Evolutionary conservation across 805 yeast species (phyloP), one percentile per base, ranked within the genome.

Genomic region (Ogataea nakhonphanomensis): DNA sequence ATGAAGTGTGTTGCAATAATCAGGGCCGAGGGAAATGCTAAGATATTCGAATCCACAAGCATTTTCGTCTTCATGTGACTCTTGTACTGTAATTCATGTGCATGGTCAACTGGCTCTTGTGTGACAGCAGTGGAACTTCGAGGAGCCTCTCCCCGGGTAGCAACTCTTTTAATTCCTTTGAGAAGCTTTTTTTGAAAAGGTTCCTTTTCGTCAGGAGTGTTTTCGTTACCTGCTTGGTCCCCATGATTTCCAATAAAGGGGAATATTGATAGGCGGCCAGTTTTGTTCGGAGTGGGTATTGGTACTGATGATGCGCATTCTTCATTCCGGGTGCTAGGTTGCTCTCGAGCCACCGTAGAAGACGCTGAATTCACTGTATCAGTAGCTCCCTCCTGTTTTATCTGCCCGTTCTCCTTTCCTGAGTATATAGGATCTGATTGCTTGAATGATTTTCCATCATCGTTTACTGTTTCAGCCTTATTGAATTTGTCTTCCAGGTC

Each of bases 1-100:
- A 81, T 69, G 45, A 93, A 77, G 27, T 81, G 74, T 1, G 95
- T 78, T 4, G 93, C 88, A 5, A 88, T 69, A 42, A 88, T 69
- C 42, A 86, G 66, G 0, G 87, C 81, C 2, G 86, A 83, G 0
- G 96, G 90, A 9, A 81, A 70, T 8, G 85, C 95, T 4, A 84
- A 66, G 6, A 75, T 51, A 43, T 86, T 64, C 21, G 84, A 72
- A 24, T 71, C 67, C 9, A 80, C 61, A 32, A 79, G 44, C 12
- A 42, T 45, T 17, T 57, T 51, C 1, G 61, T 58, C 26, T 62
- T 56, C 27, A 46, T 26, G 21, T 43, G 42, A 17, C 59, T 54
- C 33, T 55, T 59, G 11, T 35, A 37, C 21, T 55, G 57, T 12
- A 61, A 41, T 22, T 54, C 53, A 11, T 37, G 41, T 11, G 47